phyloP scores from a whole-genome alignment of 2,329 filamentous ascomycete genomes.

The Monilinia laxa region DNA sequence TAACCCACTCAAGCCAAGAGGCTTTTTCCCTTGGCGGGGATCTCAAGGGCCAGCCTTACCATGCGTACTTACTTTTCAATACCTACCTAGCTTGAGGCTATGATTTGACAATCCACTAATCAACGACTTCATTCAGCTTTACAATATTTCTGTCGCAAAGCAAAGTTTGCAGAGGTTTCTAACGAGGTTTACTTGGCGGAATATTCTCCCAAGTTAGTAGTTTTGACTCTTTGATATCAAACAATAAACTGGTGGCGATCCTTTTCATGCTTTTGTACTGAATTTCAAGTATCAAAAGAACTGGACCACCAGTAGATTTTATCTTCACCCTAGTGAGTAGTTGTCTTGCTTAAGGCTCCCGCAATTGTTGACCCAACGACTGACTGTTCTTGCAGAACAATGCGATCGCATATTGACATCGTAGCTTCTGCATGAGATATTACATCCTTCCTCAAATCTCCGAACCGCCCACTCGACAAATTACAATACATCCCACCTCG shows the following conservation, averaged over 20 bases:
- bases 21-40: neutral
- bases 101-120: slow-evolving; percentile 11
- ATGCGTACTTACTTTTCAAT: neutral
- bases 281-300: neutral
- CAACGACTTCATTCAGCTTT: neutral
- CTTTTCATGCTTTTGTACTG: neutral
- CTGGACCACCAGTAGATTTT: neutral
- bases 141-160: slow-evolving; percentile 2
- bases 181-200: no score
- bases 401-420: neutral
- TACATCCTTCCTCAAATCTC: neutral
- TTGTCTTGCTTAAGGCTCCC: neutral
- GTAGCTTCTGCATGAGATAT: neutral
- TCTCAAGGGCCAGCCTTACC: slow-evolving; percentile 6
- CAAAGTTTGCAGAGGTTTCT: neutral
- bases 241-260: neutral
- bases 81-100: neutral
- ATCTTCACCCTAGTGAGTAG: neutral
- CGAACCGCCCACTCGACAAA: neutral
- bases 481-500: neutral
- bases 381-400: slow-evolving; percentile 5
- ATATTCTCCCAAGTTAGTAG: neutral
- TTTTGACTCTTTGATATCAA: neutral
- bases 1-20: neutral
- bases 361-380: neutral